These are phyloP conservation scores for Schwanniomyces occidentalis DNA, from an alignment of 805 yeast species.

Conservation along the genomic window DNA sequence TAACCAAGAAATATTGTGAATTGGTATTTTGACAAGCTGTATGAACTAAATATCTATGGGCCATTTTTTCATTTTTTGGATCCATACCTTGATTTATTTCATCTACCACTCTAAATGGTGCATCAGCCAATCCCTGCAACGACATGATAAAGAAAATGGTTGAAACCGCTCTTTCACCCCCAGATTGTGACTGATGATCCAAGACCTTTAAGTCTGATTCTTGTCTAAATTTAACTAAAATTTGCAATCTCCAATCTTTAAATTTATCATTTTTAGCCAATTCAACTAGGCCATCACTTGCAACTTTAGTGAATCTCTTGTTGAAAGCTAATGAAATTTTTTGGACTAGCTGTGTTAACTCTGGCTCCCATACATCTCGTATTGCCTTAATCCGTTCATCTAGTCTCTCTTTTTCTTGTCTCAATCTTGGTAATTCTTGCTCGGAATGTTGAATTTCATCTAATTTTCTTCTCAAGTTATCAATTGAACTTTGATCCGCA, in stretches of 20 bases:
- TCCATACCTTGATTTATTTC: slow-evolving; percentile 99
- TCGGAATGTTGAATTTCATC: slow-evolving; percentile 34
- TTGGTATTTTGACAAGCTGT: slow-evolving; percentile 62
- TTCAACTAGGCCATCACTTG: slow-evolving; percentile 85
- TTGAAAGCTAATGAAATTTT: slow-evolving; percentile 66
- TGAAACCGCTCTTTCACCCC: slow-evolving; percentile 96
- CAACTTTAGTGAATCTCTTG: slow-evolving; percentile 66
- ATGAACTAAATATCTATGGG: slow-evolving; percentile 81
- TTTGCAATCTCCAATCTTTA: slow-evolving; percentile 80
- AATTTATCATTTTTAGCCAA: slow-evolving; percentile 52
- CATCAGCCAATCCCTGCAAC: slow-evolving; percentile 79
- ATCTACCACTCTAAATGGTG: slow-evolving; percentile 94
- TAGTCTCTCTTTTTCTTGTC: slow-evolving; percentile 22
- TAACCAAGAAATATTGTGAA: slow-evolving; percentile 88
- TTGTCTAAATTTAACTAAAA: slow-evolving; percentile 83
- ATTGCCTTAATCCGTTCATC: slow-evolving; percentile 40
- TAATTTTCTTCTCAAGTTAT: slow-evolving; percentile 40
- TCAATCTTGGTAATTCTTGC: slow-evolving; percentile 37
- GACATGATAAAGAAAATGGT: slow-evolving; percentile 90
- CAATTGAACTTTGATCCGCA: slow-evolving; percentile 38
- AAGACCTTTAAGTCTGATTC: slow-evolving; percentile 66
- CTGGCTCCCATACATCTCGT: slow-evolving; percentile 58
- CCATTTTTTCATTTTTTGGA: slow-evolving; percentile 82
- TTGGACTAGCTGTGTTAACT: slow-evolving; percentile 51
- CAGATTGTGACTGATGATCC: slow-evolving; percentile 90